Base-by-base conservation (phyloP, 2,329 filamentous ascomycete species). In the Myrmaecium sp. region DNA sequence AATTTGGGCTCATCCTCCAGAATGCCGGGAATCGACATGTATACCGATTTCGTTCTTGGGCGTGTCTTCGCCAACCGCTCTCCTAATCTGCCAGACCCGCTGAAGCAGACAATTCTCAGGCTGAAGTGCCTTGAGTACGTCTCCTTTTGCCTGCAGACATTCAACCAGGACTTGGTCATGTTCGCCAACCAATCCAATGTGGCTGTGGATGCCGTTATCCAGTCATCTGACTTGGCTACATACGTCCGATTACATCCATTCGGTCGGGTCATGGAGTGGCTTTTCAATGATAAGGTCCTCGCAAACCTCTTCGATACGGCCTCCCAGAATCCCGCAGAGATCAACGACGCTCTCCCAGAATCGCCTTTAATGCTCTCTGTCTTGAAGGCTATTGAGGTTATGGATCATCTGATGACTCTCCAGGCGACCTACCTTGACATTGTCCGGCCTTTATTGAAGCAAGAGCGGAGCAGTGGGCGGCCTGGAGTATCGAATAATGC, bases 231-330 rank as follows among this genome's bases (percentile, higher is more conserved):
- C 30, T 60, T 95, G 4, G 69, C 73, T 26, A 66, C 68, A 5
- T 99, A 98, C 46, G 72, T 89, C 31, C 70, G 73, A 14, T 66
- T 93, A 28, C 91, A 98, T 53, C 86, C 91, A 1, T 98, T 95
- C 43, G 74, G 80, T 3, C 72, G 91, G 32, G 75, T 92, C 10
- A 94, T 95, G 79, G 89, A 98, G 46, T 95, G 89, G 83, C 69
- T 98, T 53, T 93, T 92, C 52, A 94, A 92, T 45, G 81, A 91
- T 42, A 81, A 77, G 36, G 80, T 94, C 13, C 70, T 92, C 41
- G 69, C 68, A 36, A 69, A 75, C 9, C 55, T 98, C 2, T 86
- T 94, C 49, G 64, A 69, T 30, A 69, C 77, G 7, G 69, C 89
- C 16, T 78, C 86, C 38, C 76, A 91, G 46, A 70, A 86, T 37